phyloP scores from a whole-genome alignment of 2,329 filamentous ascomycete species.

The Exophiala viscosa region DNA sequence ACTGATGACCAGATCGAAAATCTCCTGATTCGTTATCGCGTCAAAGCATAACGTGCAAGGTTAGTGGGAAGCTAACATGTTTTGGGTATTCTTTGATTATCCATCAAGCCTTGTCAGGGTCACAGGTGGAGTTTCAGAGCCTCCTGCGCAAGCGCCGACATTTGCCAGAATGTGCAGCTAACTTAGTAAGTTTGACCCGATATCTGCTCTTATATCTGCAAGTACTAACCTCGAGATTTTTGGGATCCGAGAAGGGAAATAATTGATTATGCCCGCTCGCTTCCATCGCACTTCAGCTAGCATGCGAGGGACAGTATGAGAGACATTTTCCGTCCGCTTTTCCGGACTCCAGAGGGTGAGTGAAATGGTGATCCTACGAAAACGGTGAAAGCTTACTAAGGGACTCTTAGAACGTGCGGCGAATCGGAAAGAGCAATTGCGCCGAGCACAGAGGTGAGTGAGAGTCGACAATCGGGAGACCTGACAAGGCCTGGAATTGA shows the following conservation, averaged over 20 bases:
- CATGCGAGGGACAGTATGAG: slow-evolving; percentile 3
- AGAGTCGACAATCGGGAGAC: slow-evolving; percentile 22
- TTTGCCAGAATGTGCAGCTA: neutral
- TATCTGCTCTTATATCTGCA: neutral
- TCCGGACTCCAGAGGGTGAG: slow-evolving; percentile 14
- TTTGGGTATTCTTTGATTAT: slow-evolving; percentile 11
- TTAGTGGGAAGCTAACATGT: neutral
- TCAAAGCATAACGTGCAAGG: slow-evolving; percentile 5
- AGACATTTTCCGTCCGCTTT: slow-evolving; percentile 18
- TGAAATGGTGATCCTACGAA: neutral
- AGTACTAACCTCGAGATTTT: neutral
- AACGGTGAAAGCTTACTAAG: neutral
- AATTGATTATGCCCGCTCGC: neutral
- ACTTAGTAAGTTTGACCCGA: neutral
- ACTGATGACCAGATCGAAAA: neutral
- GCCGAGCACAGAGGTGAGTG: slow-evolving; percentile 32
- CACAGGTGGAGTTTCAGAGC: no score
- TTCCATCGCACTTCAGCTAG: neutral
- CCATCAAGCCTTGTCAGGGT: slow-evolving; percentile 1
- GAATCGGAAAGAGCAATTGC: slow-evolving; percentile 37
- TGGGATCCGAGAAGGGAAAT: neutral
- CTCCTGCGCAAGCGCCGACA: no score
- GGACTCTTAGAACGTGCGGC: slow-evolving; percentile 6
- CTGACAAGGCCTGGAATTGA: neutral
- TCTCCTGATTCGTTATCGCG: neutral